Evolutionary conservation across 75 land plant genomes (phyloP), one percentile per base, ranked within the genome.

Genomic region (Pinus taeda): DNA sequence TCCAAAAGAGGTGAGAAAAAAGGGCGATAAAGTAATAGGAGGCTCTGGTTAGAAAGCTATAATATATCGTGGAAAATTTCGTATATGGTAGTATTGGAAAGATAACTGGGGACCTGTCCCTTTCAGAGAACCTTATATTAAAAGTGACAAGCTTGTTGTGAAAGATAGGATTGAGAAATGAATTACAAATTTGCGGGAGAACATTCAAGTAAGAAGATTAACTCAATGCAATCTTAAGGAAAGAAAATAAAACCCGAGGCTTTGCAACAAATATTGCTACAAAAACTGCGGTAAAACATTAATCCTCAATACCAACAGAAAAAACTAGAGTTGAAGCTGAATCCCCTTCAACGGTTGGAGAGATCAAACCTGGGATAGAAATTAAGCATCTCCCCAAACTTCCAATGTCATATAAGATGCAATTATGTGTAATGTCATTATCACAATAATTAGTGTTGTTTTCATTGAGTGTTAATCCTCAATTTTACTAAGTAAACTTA

Each of bases 221-320:
- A 85, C 79, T 20, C 78, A 95, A 58, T 95, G 82, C 88, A 93
- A 89, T 82, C 82, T 97, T 64, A 98, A 98, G 30, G 99, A 97
- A 82, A 76, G 89, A 91, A 82, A 97, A 92, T 87, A 91, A 90
- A 79, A 87, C 77, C 82, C 86, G 82, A 45, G 95, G 94, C 80
- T 92, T 97, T 84, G 99, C 99, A 77, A 93, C 97, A 59, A 98
- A 97, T 74, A 93, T 97, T 14, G 98, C 99, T 71, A 95, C 99
- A 20, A 96, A 96, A 81, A 93, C 98, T 66, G 87, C 91, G 13
- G 93, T 79, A 21, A 86, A 86, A 22, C 12, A 77, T 37, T 59
- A 57, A 9, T 2, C 77, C 22, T 5, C 82, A 26, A 15, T 74
- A 4, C 85, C 57, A 71, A 74, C 70, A 42, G 84, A 83, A 58